phyloP scores from a whole-genome alignment of 78 protist genomes.

The Anaeramoeba flamelloides region DNA sequence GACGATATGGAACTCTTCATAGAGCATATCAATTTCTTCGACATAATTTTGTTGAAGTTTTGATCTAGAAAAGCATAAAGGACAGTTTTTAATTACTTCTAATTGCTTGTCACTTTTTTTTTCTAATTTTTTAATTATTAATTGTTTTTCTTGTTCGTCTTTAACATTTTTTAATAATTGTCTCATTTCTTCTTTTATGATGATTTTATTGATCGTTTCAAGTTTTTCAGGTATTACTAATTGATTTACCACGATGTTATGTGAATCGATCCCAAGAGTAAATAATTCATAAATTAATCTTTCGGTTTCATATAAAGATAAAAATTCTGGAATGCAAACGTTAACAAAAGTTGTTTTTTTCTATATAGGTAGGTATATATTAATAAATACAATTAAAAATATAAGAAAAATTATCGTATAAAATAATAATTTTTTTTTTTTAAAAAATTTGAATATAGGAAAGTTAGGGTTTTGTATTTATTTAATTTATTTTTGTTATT shows the following conservation, averaged over 20 bases:
- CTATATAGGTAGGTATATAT: conserved; percentile 3
- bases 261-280: conserved; percentile 62
- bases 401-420: not conserved
- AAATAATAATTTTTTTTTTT: not conserved
- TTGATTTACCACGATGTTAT: conserved; percentile 85
- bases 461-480: no score
- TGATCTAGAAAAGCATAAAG: conserved; percentile 2
- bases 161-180: not conserved
- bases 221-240: conserved; percentile 44
- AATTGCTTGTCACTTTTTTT: not conserved
- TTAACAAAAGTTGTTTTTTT: conserved; percentile 82
- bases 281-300: conserved; percentile 73
- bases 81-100: not conserved
- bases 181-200: not conserved
- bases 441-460: not conserved
- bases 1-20: not conserved
- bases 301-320: conserved; percentile 95
- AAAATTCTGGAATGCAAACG: conserved; percentile 94
- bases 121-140: not conserved
- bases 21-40: conserved; percentile 46
- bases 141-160: not conserved
- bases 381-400: not conserved
- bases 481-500: no score
- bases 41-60: conserved; percentile 76
- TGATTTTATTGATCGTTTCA: not conserved